These are phyloP conservation scores for Elongisporangium senticosum DNA, from an alignment of 352 stramenopile genomes.

Conservation along the genomic window DNA sequence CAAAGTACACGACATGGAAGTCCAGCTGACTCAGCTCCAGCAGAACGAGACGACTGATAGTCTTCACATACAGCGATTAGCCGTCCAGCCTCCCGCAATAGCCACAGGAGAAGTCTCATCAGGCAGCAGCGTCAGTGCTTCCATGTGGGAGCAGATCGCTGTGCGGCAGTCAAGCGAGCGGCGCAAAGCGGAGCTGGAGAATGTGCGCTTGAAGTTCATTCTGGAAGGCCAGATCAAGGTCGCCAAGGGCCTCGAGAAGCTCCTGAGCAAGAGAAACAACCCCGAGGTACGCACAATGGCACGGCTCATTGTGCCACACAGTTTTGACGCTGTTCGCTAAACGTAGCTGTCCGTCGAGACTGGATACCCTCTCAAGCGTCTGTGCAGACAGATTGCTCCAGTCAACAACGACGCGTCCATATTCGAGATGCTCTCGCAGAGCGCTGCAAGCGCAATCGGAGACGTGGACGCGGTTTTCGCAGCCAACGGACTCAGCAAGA, in stretches of 20 bases:
- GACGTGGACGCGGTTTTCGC: conserved; percentile 32
- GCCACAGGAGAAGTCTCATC: neutral
- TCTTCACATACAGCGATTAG: neutral
- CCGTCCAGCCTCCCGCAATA: neutral
- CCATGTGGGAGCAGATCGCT: conserved; percentile 37
- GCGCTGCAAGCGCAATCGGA: conserved; percentile 24
- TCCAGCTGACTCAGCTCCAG: conserved; percentile 10
- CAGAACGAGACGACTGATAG: neutral
- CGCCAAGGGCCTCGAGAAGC: conserved; percentile 37
- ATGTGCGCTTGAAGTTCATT: conserved; percentile 39
- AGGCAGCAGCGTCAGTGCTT: neutral
- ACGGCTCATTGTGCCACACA: neutral
- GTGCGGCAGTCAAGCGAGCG: conserved; percentile 29
- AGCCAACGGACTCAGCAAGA: conserved; percentile 19
- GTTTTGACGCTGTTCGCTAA: neutral
- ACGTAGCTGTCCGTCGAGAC: neutral
- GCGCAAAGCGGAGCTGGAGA: conserved; percentile 49
- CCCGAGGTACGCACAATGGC: conserved; percentile 8
- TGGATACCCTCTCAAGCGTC: neutral
- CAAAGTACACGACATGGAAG: conserved; percentile 13
- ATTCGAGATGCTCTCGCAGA: conserved; percentile 26
- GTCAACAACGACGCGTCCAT: conserved; percentile 11
- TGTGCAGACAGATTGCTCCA: neutral
- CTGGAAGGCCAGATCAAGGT: conserved; percentile 64
- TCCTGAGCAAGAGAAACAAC: conserved; percentile 21